A percentile compares a stretch with the other conserved stretches of the same genome.
These are phyloP conservation scores for Septoria petroselini DNA, from an alignment of 2,329 filamentous ascomycete genomes.

Conservation along the genomic window DNA sequence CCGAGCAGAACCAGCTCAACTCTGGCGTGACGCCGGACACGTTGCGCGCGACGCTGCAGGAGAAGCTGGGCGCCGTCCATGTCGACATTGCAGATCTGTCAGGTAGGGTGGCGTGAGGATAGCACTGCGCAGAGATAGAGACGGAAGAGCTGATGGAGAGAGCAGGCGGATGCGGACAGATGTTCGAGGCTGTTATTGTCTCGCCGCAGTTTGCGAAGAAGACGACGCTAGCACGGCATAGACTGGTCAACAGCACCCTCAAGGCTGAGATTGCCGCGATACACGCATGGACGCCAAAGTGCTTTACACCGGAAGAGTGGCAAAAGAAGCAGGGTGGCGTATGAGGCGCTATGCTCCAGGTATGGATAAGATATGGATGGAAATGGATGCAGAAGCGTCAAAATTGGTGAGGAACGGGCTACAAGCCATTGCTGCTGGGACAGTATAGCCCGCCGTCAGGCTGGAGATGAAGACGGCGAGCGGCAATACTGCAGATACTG, in stretches of 20 bases:
- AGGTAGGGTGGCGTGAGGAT: constrained; percentile 54
- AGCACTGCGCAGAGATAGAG: neutral
- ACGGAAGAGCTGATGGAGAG: neutral
- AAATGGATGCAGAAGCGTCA: neutral
- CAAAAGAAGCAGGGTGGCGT: constrained; percentile 57
- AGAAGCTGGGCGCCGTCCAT: constrained; percentile 69
- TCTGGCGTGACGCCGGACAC: constrained; percentile 67
- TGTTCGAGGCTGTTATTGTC: constrained; percentile 67
- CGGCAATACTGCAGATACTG: no score
- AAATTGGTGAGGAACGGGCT: no score
- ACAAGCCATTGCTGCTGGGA: no score
- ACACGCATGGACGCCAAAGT: constrained; percentile 93
- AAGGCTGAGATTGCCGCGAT: constrained; percentile 87
- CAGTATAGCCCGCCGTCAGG: no score
- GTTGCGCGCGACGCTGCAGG: constrained; percentile 65
- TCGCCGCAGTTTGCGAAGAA: constrained; percentile 52
- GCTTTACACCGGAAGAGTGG: constrained; percentile 88
- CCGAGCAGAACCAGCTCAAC: constrained; percentile 49
- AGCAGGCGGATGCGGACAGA: constrained; percentile 66
- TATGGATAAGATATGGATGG: neutral
- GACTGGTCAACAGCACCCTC: constrained; percentile 77
- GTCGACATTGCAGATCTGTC: constrained; percentile 91
- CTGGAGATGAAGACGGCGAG: no score
- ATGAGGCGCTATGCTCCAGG: constrained; percentile 5
- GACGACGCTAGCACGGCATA: constrained; percentile 75